Evolutionary conservation across 179 eudicot genomes (phyloP).

Genomic region (Carnegiea gigantea): DNA sequence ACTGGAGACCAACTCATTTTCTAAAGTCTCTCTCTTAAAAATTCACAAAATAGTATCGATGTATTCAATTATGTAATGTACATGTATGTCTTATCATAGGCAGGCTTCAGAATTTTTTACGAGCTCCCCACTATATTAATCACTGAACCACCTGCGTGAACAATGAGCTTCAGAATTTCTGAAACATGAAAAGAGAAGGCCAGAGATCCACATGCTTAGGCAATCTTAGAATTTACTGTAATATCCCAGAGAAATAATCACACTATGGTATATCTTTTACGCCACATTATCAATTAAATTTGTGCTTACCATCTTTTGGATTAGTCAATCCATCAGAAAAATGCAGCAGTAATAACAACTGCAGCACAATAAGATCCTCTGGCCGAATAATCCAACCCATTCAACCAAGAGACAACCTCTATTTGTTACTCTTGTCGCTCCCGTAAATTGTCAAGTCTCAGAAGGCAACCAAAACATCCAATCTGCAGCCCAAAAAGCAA

Average conservation of each 20-base stretch:
- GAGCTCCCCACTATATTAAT: background rate
- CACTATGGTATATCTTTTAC: background rate
- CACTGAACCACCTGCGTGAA: background rate
- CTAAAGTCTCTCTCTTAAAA: no score
- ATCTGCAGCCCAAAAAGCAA: background rate
- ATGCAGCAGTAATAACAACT: slow-evolving; percentile 26
- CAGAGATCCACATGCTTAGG: background rate
- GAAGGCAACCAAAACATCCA: slow-evolving; percentile 13
- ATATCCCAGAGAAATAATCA: background rate
- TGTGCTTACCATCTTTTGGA: slow-evolving; percentile 36
- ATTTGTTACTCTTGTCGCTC: slow-evolving; percentile 1
- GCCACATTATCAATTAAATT: background rate
- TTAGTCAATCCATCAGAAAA: slow-evolving; percentile 36
- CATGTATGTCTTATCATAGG: no score
- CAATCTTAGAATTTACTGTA: background rate
- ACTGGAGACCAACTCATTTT: no score
- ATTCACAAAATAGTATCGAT: no score
- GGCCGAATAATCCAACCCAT: slow-evolving; percentile 33
- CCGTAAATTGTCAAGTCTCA: slow-evolving; percentile 14
- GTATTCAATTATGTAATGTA: no score
- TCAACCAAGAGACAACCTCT: slow-evolving; percentile 31
- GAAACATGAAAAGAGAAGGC: background rate
- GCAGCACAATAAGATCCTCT: slow-evolving; percentile 16
- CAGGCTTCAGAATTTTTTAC: background rate
- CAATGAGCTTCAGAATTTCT: background rate